phyloP scores from a whole-genome alignment of 495 filamentous ascomycete genomes.

The Penicillium manginii region DNA sequence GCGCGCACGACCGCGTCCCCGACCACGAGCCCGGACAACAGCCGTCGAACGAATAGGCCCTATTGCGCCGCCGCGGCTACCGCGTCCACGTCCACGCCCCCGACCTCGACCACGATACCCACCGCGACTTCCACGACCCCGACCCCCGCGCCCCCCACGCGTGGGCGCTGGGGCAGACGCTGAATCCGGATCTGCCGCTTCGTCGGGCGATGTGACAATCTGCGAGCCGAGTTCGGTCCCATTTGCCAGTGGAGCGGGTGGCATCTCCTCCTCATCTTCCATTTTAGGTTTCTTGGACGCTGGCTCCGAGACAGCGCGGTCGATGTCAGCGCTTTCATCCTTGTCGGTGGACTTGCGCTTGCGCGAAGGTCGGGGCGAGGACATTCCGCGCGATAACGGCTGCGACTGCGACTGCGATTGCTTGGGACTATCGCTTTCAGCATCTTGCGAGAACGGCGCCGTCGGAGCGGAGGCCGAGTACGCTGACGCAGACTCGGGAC shows the following conservation, averaged over 20 bases:
- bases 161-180: slow-evolving; percentile 9
- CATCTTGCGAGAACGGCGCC: background rate
- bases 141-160: slow-evolving; percentile 40
- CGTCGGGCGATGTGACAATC: slow-evolving; percentile 24
- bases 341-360: slow-evolving; percentile 42
- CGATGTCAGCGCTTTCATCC: slow-evolving; percentile 23
- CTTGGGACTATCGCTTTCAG: background rate
- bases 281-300: slow-evolving; percentile 37
- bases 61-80: slow-evolving; percentile 32
- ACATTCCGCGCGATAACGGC: background rate
- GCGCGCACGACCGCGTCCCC: slow-evolving; percentile 31
- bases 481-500: background rate
- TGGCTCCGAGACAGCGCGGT: slow-evolving; percentile 12
- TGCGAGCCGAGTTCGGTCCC: slow-evolving; percentile 10
- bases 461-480: background rate
- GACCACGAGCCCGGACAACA: slow-evolving; percentile 27
- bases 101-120: slow-evolving; percentile 30
- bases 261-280: slow-evolving; percentile 33
- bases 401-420: no score
- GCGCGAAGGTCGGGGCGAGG: slow-evolving; percentile 23
- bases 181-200: slow-evolving; percentile 10
- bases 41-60: slow-evolving; percentile 21
- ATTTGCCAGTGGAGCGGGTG: background rate
- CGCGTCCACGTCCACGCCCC: slow-evolving; percentile 40
- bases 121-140: slow-evolving; percentile 39